Percentiles rank a stretch among this genome's conserved stretches.
These are phyloP conservation scores for Ogataea degrootiae DNA, from an alignment of 805 yeast genomes.

Conservation along the genomic window DNA sequence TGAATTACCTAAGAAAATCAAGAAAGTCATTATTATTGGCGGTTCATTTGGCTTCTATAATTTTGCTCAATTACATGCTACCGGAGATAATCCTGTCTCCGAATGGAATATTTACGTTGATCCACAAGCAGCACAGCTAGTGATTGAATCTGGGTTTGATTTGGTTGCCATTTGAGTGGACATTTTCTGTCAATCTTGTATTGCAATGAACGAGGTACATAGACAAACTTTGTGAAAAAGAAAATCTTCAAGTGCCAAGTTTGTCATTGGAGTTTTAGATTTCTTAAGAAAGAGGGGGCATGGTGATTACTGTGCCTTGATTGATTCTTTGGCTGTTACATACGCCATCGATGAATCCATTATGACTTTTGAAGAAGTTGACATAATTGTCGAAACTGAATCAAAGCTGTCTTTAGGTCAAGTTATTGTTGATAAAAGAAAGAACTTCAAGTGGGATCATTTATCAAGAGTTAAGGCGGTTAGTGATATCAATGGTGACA, in stretches of 20 bases:
- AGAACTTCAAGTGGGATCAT: conserved; percentile 23
- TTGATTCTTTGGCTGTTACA: conserved; percentile 25
- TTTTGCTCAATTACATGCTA: conserved; percentile 23
- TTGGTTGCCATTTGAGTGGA: conserved; percentile 26
- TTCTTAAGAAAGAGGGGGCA: conserved; percentile 18
- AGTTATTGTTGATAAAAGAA: conserved; percentile 23
- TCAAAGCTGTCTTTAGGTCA: conserved; percentile 22
- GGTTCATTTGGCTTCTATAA: conserved; percentile 24
- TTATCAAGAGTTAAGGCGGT: conserved; percentile 21
- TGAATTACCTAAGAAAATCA: conserved; percentile 15
- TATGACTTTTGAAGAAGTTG: conserved; percentile 18
- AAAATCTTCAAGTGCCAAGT: conserved; percentile 16
- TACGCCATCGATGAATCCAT: conserved; percentile 23
- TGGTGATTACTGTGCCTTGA: conserved; percentile 26
- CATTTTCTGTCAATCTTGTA: conserved; percentile 25
- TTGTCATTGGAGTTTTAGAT: conserved; percentile 19
- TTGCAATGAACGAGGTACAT: conserved; percentile 15
- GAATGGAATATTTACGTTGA: conserved; percentile 27
- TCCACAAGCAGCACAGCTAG: conserved; percentile 25
- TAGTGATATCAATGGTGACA: conserved; percentile 18
- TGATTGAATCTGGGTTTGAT: conserved; percentile 19
- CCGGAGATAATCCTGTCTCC: conserved; percentile 26
- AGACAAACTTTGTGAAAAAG: conserved; percentile 6
- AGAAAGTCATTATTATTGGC: conserved; percentile 22
- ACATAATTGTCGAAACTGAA: conserved; percentile 21